Percentiles rank a stretch among this genome's conserved stretches.
These are phyloP conservation scores for Mucor piriformis DNA, from an alignment of 371 early-diverging fungal genomes.

Conservation along the genomic window DNA sequence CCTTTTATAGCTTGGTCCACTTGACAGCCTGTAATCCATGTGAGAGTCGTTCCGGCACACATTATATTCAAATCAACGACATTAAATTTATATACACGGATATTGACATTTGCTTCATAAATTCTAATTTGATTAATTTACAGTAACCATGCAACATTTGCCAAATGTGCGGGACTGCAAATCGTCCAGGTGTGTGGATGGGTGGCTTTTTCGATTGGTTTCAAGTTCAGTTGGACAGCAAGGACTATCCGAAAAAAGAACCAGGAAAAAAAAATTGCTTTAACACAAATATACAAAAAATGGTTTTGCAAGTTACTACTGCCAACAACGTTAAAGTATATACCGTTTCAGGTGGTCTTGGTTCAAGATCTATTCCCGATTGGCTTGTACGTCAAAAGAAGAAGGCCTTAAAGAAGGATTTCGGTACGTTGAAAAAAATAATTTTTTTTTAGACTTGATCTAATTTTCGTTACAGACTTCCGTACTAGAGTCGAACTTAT, in stretches of 20 bases:
- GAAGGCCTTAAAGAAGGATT: conserved; percentile 86
- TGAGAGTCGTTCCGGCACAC: too few species aligned
- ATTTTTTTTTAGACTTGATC: not conserved
- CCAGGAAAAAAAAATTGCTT: not conserved
- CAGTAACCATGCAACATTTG: too few species aligned
- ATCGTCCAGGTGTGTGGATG: not conserved
- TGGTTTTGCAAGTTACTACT: conserved; percentile 78
- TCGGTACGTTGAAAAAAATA: conserved; percentile 54
- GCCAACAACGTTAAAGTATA: conserved; percentile 92
- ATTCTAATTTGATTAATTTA: too few species aligned
- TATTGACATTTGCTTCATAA: too few species aligned
- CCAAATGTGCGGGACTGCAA: too few species aligned
- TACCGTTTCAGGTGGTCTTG: conserved; percentile 85
- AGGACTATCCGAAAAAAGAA: not conserved
- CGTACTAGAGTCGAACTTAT: conserved; percentile 90
- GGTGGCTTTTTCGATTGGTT: too few species aligned
- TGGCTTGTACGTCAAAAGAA: conserved; percentile 89
- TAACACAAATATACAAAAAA: conserved; percentile 25
- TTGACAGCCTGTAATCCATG: too few species aligned
- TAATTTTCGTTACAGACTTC: conserved; percentile 65
- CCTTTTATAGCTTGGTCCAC: too few species aligned
- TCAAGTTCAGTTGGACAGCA: not conserved
- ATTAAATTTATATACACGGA: too few species aligned
- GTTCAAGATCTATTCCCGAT: conserved; percentile 88
- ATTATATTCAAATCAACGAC: too few species aligned